Conservation (phyloP, 1,139 yeast species). For the Pneumocystis oryctolagi region DNA sequence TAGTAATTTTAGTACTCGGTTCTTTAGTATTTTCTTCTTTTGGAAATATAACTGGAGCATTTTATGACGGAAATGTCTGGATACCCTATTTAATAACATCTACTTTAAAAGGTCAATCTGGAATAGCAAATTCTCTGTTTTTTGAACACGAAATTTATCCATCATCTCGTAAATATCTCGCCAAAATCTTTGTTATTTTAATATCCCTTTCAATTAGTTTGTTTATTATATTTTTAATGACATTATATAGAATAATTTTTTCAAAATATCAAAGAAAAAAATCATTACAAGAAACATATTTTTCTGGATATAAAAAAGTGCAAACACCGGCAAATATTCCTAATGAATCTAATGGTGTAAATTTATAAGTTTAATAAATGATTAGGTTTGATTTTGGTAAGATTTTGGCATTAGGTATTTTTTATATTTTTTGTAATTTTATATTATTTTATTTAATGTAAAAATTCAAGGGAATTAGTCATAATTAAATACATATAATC, state of each 20-base stretch:
- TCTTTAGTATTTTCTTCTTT: slow-evolving; percentile 34
- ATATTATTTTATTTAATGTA: not conserved
- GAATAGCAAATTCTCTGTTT: slow-evolving; percentile 8
- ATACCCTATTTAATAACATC: slow-evolving; percentile 43
- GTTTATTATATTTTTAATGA: slow-evolving; percentile 48
- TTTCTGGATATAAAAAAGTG: not conserved
- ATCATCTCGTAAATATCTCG: slow-evolving; percentile 18
- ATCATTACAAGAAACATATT: not conserved
- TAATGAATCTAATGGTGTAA: not conserved
- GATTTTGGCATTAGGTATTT: not conserved
- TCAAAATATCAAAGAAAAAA: not conserved
- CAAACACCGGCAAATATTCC: not conserved
- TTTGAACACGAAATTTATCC: slow-evolving; percentile 15
- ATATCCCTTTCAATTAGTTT: slow-evolving; percentile 77
- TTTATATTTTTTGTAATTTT: not conserved
- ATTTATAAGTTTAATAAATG: not conserved
- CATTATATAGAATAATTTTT: not conserved
- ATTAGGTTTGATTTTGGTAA: not conserved
- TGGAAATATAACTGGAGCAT: slow-evolving; percentile 53
- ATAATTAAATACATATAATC: not conserved
- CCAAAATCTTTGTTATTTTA: slow-evolving; percentile 71
- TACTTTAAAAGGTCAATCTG: slow-evolving; percentile 19
- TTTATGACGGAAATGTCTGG: slow-evolving; percentile 61
- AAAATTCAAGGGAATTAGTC: not conserved
- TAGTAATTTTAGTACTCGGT: slow-evolving; percentile 51